Evolutionary conservation across 306 rosid species (phyloP).

Genomic region (Pterocarpus macrocarpus): DNA sequence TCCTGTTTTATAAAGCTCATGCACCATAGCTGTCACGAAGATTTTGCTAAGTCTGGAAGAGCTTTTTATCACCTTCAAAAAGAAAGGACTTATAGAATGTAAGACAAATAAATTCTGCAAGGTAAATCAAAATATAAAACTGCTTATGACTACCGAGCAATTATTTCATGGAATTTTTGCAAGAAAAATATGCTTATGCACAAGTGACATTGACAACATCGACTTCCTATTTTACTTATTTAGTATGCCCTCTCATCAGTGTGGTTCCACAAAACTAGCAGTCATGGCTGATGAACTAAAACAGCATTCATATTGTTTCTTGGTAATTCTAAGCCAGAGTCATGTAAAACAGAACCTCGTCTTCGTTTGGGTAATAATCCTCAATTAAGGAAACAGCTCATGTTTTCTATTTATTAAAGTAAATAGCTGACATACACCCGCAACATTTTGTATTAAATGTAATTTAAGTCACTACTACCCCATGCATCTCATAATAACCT

Average conservation of each 20-base stretch:
- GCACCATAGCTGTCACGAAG: slow-evolving; percentile 90
- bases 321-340: slow-evolving; percentile 6
- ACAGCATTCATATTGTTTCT: slow-evolving; percentile 6
- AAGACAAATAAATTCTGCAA: slow-evolving; percentile 35
- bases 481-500: no score
- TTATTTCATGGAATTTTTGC: slow-evolving; percentile 23
- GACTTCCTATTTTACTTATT: slow-evolving; percentile 38
- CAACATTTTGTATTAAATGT: slow-evolving; percentile 22
- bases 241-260: slow-evolving; percentile 2
- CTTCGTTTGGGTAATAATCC: no score
- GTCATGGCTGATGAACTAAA: slow-evolving; percentile 22
- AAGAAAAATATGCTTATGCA: slow-evolving; percentile 11
- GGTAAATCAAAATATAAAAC: slow-evolving; percentile 29
- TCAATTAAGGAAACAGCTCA: slow-evolving; percentile 4
- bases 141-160: slow-evolving; percentile 15
- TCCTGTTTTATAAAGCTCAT: slow-evolving; percentile 90
- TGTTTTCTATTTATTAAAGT: slow-evolving; percentile 25
- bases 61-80: slow-evolving; percentile 85
- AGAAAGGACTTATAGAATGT: slow-evolving; percentile 19
- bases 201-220: slow-evolving; percentile 11
- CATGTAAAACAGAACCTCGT: slow-evolving; percentile 33
- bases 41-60: slow-evolving; percentile 79
- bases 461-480: slow-evolving; percentile 6
- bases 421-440: slow-evolving; percentile 7
- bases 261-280: slow-evolving; percentile 41